Conservation (phyloP, 1,284 basidiomycete species). For the Puccinia coronata region DNA sequence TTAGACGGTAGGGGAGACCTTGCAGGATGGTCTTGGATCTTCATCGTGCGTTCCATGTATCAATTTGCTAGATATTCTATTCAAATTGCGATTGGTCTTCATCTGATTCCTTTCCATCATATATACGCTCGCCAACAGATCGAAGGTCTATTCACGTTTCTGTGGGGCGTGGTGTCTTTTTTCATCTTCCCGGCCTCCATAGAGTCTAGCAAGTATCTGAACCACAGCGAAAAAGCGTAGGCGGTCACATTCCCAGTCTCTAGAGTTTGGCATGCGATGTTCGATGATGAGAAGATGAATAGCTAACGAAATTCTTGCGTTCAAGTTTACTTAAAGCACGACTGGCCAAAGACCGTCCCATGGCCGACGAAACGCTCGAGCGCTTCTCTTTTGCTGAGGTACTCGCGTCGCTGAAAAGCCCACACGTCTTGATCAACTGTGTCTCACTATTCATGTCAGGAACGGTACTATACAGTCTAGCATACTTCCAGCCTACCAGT, state of each 20-base stretch:
- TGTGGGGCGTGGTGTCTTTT: constrained; percentile 9
- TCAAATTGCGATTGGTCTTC: background rate
- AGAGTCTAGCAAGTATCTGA: constrained; percentile 15
- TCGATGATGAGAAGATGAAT: no score
- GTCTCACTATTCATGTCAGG: constrained; percentile 36
- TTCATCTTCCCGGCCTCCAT: constrained; percentile 42
- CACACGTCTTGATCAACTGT: constrained; percentile 39
- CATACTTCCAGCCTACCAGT: constrained; percentile 49
- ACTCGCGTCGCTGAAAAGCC: constrained; percentile 30
- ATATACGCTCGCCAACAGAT: constrained; percentile 11
- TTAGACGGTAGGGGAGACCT: constrained; percentile 30
- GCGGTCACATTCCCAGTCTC: background rate
- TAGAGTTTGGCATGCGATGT: background rate
- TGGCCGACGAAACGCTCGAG: constrained; percentile 6
- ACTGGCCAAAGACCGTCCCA: constrained; percentile 13
- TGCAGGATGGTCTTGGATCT: constrained; percentile 49
- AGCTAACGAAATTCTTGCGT: background rate
- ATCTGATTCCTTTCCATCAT: background rate
- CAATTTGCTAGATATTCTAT: no score
- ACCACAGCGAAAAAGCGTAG: constrained; percentile 16
- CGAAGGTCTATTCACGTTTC: constrained; percentile 41
- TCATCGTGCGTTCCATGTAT: constrained; percentile 47
- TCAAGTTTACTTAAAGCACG: constrained; percentile 31
- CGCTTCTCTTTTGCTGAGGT: constrained; percentile 34
- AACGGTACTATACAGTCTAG: constrained; percentile 30